A percentile compares a stretch with the other conserved stretches of the same genome.
Conservation (phyloP, 352 stramenopile species). For the Phytopythium litorale region DNA sequence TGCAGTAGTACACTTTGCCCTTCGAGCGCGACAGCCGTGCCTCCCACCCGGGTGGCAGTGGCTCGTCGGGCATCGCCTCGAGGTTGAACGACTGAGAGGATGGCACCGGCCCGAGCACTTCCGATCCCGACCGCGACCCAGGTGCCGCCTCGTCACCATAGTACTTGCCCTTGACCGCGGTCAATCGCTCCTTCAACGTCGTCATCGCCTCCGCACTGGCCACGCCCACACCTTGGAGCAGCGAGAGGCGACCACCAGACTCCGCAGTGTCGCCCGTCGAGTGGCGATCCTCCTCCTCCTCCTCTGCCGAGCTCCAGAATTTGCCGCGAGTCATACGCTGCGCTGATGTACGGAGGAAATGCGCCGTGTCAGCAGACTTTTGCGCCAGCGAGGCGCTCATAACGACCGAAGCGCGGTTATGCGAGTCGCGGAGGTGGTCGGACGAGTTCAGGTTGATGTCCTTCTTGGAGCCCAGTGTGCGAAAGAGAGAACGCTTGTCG, state of each 20-base stretch:
- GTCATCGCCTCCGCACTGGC: constrained; percentile 60
- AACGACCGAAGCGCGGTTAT: constrained; percentile 38
- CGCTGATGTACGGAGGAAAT: constrained; percentile 75
- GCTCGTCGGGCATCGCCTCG: constrained; percentile 47
- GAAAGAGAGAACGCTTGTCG: constrained; percentile 57
- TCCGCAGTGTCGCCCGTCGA: constrained; percentile 50
- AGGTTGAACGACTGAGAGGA: constrained; percentile 61
- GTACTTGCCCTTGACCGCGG: constrained; percentile 82
- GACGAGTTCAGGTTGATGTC: constrained; percentile 31
- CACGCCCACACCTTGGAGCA: constrained; percentile 64
- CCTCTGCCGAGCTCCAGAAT: constrained; percentile 46
- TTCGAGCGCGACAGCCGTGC: constrained; percentile 79
- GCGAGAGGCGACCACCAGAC: constrained; percentile 40
- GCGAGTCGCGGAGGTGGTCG: constrained; percentile 30
- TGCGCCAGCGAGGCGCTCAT: constrained; percentile 57
- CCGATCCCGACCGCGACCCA: constrained; percentile 4
- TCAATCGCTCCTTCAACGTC: constrained; percentile 63
- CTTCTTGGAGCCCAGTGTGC: constrained; percentile 77
- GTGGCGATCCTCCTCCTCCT: constrained; percentile 42
- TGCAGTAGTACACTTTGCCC: constrained; percentile 85
- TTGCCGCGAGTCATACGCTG: constrained; percentile 58
- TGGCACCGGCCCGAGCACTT: constrained; percentile 4
- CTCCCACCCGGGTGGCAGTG: constrained; percentile 75
- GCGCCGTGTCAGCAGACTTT: constrained; percentile 68
- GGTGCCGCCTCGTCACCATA: constrained; percentile 39